phyloP scores from a whole-genome alignment of 83 land plant species.

The Picea mariana region DNA sequence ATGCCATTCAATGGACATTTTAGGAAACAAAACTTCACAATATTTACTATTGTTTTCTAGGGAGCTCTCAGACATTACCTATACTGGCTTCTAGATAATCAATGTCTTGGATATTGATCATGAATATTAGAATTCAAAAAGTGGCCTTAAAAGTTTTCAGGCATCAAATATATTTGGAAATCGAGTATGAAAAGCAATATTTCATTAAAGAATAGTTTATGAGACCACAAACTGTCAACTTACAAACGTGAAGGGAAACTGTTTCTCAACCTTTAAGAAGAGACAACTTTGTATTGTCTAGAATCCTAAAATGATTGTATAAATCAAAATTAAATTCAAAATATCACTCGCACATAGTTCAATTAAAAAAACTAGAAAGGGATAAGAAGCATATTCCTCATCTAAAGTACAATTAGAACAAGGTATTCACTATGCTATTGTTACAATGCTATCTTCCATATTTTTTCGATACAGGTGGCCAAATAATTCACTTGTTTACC shows the following conservation, averaged over 20 bases:
- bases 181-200: too few relatives aligned
- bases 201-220: too few relatives aligned
- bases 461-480: not conserved
- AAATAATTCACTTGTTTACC: conserved; percentile 1
- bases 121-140: not conserved
- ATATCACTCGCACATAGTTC: too few relatives aligned
- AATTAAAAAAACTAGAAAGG: too few relatives aligned
- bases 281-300: not conserved
- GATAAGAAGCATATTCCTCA: too few relatives aligned
- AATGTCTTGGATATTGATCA: not conserved
- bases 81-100: not conserved
- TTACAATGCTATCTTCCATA: too few relatives aligned
- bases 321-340: too few relatives aligned
- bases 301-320: not conserved
- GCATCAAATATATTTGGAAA: too few relatives aligned
- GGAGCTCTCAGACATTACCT: not conserved
- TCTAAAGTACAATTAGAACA: too few relatives aligned
- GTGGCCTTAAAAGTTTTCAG: too few relatives aligned
- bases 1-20: not conserved
- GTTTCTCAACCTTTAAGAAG: not conserved
- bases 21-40: not conserved
- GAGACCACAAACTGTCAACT: not conserved
- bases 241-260: not conserved
- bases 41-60: not conserved
- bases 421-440: too few relatives aligned